Conservation (phyloP, 2,329 filamentous ascomycete species). For the Colletotrichum simmondsii region DNA sequence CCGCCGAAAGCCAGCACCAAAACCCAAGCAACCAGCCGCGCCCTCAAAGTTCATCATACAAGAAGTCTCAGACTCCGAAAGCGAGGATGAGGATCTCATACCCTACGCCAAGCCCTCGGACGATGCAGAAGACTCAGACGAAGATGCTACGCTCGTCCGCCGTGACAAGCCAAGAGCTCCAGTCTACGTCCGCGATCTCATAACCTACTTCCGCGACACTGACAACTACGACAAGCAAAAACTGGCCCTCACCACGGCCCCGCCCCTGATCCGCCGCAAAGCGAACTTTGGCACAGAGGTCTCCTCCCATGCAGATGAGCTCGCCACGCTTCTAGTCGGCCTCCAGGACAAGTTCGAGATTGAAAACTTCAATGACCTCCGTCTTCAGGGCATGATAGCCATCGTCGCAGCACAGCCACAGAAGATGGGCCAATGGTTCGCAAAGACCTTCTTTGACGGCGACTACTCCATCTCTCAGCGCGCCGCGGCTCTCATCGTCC, state of each 20-base stretch:
- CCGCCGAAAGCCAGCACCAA: conserved; percentile 38
- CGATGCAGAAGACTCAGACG: conserved; percentile 90
- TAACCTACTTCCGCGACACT: conserved; percentile 80
- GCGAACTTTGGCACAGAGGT: conserved; percentile 90
- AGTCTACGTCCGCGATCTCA: conserved; percentile 90
- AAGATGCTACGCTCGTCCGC: conserved; percentile 88
- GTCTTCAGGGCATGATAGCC: conserved; percentile 84
- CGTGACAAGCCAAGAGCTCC: conserved; percentile 86
- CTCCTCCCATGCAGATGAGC: conserved; percentile 82
- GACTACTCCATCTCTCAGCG: conserved; percentile 91
- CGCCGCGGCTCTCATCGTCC: conserved; percentile 80
- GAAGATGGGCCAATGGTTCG: conserved; percentile 85
- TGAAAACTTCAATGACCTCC: conserved; percentile 79
- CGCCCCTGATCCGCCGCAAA: conserved; percentile 87
- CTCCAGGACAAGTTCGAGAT: conserved; percentile 89
- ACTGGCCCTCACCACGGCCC: conserved; percentile 80
- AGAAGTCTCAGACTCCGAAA: conserved; percentile 70
- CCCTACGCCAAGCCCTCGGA: conserved; percentile 89
- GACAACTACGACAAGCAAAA: conserved; percentile 89
- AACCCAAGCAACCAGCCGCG: conserved; percentile 42
- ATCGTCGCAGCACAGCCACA: conserved; percentile 80
- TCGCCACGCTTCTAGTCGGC: conserved; percentile 81
- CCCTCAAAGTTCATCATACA: conserved; percentile 67
- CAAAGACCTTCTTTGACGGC: conserved; percentile 87
- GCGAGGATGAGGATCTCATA: conserved; percentile 74